Evolutionary conservation across 2,329 filamentous ascomycete genomes (phyloP).

Genomic region (Drechmeria coniospora): DNA sequence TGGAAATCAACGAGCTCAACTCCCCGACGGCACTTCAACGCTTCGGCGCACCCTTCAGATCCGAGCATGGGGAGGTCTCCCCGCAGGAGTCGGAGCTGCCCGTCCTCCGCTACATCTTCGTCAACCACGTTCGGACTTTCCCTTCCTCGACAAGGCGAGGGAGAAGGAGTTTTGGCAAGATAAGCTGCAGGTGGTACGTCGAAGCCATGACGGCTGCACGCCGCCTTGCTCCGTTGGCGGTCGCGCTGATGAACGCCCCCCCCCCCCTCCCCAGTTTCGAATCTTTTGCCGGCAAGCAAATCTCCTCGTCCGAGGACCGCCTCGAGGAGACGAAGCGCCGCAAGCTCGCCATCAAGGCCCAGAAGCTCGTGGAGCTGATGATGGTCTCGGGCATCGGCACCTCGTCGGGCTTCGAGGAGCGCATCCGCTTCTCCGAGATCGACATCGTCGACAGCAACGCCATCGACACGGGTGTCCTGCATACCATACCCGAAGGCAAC

Average conservation of each 20-base stretch:
- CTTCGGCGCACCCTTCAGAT: conserved; percentile 91
- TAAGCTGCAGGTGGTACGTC: conserved; percentile 77
- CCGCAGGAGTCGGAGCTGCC: conserved; percentile 89
- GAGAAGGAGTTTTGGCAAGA: conserved; percentile 99
- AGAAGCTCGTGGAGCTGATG: conserved; percentile 96
- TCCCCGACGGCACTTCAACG: conserved; percentile 86
- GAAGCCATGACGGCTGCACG: no score
- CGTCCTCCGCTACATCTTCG: conserved; percentile 90
- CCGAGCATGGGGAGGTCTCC: conserved; percentile 80
- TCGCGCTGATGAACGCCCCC: no score
- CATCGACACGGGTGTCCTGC: conserved; percentile 76
- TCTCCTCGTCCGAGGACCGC: conserved; percentile 90
- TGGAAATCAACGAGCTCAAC: conserved; percentile 82
- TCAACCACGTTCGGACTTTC: conserved; percentile 97
- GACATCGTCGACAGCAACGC: conserved; percentile 90
- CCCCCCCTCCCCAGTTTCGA: conserved; percentile 59
- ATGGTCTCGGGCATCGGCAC: conserved; percentile 97
- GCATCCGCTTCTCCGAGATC: conserved; percentile 91
- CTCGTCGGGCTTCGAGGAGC: conserved; percentile 91
- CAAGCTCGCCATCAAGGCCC: conserved; percentile 82
- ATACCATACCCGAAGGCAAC: conserved; percentile 80
- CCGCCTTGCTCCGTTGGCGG: no score
- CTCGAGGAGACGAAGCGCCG: conserved; percentile 89
- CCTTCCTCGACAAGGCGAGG: conserved; percentile 87
- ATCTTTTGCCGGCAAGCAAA: conserved; percentile 92